phyloP scores from a whole-genome alignment of 2,329 filamentous ascomycete genomes.

The Coleophoma eucalyptorum region DNA sequence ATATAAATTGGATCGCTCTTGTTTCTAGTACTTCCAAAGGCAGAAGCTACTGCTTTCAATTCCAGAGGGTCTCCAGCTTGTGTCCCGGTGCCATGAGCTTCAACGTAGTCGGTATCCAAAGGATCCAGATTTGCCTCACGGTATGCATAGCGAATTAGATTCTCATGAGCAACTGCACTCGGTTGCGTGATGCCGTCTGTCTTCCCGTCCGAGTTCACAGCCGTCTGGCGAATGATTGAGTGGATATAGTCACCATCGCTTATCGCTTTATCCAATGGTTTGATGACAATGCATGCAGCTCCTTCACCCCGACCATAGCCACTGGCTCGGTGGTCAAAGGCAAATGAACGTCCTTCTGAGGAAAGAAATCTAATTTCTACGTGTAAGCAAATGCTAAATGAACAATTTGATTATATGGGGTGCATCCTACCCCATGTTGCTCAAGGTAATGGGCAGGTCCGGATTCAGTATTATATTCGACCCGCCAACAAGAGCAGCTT shows the following conservation, averaged over 20 bases:
- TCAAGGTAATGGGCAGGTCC: constrained; percentile 27
- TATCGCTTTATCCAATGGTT: constrained; percentile 45
- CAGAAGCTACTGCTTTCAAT: constrained; percentile 15
- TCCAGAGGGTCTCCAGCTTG: constrained; percentile 24
- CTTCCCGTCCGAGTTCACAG: constrained; percentile 40
- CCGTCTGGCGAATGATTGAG: constrained; percentile 37
- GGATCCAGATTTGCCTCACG: constrained; percentile 10
- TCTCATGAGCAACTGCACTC: constrained; percentile 37
- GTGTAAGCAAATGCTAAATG: background rate
- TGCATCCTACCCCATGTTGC: background rate
- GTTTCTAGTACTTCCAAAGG: constrained; percentile 14
- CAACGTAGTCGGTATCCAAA: background rate
- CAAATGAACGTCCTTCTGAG: constrained; percentile 24
- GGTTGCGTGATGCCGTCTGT: constrained; percentile 42
- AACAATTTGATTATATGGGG: constrained; percentile 23
- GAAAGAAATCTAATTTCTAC: constrained; percentile 8
- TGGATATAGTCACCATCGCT: constrained; percentile 36
- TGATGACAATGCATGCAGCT: constrained; percentile 54
- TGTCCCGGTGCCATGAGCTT: constrained; percentile 20
- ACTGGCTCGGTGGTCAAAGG: constrained; percentile 54
- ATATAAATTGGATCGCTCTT: constrained; percentile 15
- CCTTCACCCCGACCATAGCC: constrained; percentile 66
- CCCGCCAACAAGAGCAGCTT: constrained; percentile 36
- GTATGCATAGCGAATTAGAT: constrained; percentile 17
- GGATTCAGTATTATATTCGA: constrained; percentile 26